These are phyloP conservation scores for Geotrichum macrosporum DNA, from an alignment of 1,139 yeast genomes.

Conservation along the genomic window DNA sequence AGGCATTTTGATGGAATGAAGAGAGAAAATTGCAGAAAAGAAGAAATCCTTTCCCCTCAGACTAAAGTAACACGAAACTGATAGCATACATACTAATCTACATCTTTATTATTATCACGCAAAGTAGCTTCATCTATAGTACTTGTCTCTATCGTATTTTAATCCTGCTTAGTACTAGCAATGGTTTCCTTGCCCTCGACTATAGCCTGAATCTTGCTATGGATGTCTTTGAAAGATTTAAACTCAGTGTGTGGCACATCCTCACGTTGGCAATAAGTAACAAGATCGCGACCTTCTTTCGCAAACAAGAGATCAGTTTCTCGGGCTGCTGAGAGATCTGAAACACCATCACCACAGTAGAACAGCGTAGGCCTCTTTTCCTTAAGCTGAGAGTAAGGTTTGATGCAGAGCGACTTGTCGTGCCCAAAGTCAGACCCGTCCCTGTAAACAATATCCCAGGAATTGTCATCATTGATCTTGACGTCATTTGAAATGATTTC, in stretches of 20 bases:
- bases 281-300: constrained; percentile 84
- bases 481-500: constrained; percentile 83
- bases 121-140: no score
- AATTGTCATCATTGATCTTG: constrained; percentile 49
- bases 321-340: constrained; percentile 90
- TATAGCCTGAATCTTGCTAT: constrained; percentile 49
- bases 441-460: constrained; percentile 81
- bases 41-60: no score
- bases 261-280: constrained; percentile 75
- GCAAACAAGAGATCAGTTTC: constrained; percentile 93
- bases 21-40: not conserved
- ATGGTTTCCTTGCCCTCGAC: constrained; percentile 45
- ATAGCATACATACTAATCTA: not conserved
- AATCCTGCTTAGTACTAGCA: constrained; percentile 40
- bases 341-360: constrained; percentile 97
- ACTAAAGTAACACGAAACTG: no score
- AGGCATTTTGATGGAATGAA: no score
- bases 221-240: constrained; percentile 68
- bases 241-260: constrained; percentile 82
- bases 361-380: constrained; percentile 55
- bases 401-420: constrained; percentile 81
- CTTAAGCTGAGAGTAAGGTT: constrained; percentile 50
- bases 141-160: no score
- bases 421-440: constrained; percentile 91
- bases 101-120: no score